Percentiles rank a stretch among this genome's conserved stretches.
These are phyloP conservation scores for Datisca glomerata DNA, from an alignment of 306 rosid genomes.

Conservation along the genomic window DNA sequence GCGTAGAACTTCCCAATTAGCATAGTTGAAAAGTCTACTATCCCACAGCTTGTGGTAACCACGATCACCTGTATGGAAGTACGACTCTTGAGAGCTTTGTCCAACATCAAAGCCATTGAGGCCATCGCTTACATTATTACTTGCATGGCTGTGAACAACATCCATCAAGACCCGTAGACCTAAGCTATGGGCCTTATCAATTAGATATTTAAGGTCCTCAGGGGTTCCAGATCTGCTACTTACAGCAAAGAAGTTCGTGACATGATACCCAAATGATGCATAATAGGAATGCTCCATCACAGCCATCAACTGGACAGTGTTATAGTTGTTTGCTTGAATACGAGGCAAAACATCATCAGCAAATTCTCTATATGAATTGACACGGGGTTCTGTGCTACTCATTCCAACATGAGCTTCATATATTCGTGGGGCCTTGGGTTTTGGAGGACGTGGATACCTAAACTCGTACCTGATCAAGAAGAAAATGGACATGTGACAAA, in stretches of 20 bases:
- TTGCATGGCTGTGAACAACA: constrained; percentile 93
- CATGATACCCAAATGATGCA: constrained; percentile 95
- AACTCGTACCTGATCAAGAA: constrained; percentile 50
- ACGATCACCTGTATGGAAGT: constrained; percentile 78
- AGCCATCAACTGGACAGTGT: constrained; percentile 94
- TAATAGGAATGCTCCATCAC: constrained; percentile 98
- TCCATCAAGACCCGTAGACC: constrained; percentile 87
- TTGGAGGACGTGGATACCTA: constrained; percentile 59
- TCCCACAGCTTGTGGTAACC: constrained; percentile 96
- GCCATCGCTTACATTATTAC: constrained; percentile 86
- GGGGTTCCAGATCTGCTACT: constrained; percentile 98
- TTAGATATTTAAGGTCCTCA: constrained; percentile 85
- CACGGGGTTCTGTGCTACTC: constrained; percentile 84
- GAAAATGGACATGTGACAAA: too few relatives aligned
- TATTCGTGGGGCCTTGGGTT: constrained; percentile 66
- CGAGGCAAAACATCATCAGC: constrained; percentile 89
- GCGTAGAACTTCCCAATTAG: constrained; percentile 98
- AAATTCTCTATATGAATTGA: constrained; percentile 81
- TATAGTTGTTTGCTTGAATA: constrained; percentile 69
- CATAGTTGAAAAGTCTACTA: constrained; percentile 86
- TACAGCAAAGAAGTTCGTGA: constrained; percentile 83
- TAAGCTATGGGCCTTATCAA: constrained; percentile 88
- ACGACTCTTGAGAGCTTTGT: constrained; percentile 77
- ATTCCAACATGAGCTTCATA: constrained; percentile 98
- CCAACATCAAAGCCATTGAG: constrained; percentile 97